These are phyloP conservation scores for Entelexis paramagnoliae DNA, from an alignment of 1,139 yeast genomes.

Conservation along the genomic window DNA sequence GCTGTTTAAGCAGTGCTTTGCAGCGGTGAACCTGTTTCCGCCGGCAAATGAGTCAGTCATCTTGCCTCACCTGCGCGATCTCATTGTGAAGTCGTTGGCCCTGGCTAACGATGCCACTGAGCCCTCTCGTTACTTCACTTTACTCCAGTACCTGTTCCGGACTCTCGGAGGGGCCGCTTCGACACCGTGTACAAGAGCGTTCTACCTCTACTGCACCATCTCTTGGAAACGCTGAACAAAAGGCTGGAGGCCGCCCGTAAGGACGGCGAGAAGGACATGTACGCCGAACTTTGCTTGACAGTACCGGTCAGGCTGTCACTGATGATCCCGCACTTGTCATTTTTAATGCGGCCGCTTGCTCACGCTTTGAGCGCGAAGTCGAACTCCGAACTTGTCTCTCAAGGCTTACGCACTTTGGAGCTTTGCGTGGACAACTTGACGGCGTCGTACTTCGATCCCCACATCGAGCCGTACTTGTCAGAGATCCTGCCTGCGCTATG, in stretches of 20 bases:
- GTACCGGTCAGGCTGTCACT: slow-evolving; percentile 92
- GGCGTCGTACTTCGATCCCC: slow-evolving; percentile 94
- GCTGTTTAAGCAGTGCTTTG: slow-evolving; percentile 80
- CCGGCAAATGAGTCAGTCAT: slow-evolving; percentile 76
- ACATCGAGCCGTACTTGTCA: slow-evolving; percentile 87
- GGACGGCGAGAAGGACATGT: slow-evolving; percentile 84
- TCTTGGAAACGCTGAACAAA: slow-evolving; percentile 75
- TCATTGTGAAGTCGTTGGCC: slow-evolving; percentile 71
- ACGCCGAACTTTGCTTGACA: slow-evolving; percentile 86
- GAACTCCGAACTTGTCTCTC: slow-evolving; percentile 81
- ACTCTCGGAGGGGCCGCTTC: slow-evolving; percentile 95
- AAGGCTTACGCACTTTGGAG: slow-evolving; percentile 87
- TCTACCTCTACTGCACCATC: slow-evolving; percentile 76
- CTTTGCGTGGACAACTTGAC: slow-evolving; percentile 94
- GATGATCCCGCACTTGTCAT: slow-evolving; percentile 81
- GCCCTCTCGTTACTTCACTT: slow-evolving; percentile 79
- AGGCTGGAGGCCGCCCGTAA: slow-evolving; percentile 73
- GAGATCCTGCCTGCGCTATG: slow-evolving; percentile 90
- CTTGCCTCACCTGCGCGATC: slow-evolving; percentile 71
- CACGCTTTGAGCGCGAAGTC: slow-evolving; percentile 65
- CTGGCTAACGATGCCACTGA: slow-evolving; percentile 83
- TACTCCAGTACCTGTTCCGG: slow-evolving; percentile 80
- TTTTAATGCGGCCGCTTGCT: slow-evolving; percentile 81
- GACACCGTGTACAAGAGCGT: slow-evolving; percentile 87
- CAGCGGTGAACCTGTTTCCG: slow-evolving; percentile 92